phyloP scores from a whole-genome alignment of 176 grass and related monocot genomes.

The Carex pumila region DNA sequence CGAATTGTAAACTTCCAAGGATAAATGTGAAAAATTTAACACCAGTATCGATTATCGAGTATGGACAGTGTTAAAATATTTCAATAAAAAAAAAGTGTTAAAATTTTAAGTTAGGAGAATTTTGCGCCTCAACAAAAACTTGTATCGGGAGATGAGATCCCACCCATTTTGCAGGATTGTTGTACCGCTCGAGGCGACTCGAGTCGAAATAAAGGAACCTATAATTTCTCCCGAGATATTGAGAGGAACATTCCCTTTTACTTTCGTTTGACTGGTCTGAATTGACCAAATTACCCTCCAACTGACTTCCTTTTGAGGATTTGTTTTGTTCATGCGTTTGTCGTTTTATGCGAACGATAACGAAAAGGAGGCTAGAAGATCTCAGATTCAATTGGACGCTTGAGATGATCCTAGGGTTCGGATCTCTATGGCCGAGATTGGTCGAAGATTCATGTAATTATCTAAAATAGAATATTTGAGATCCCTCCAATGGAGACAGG shows the following conservation, averaged over 20 bases:
- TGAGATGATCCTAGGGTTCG: background rate
- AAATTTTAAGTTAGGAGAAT: slow-evolving; percentile 15
- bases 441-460: too few species aligned
- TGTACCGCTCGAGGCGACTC: slow-evolving; percentile 5
- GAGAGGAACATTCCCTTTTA: slow-evolving; percentile 10
- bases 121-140: slow-evolving; percentile 8
- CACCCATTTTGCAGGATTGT: slow-evolving; percentile 4
- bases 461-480: background rate
- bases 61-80: background rate
- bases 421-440: background rate
- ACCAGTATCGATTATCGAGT: background rate
- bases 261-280: background rate
- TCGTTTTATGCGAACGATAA: background rate
- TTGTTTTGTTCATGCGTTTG: slow-evolving; percentile 3
- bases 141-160: background rate
- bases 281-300: slow-evolving; percentile 15
- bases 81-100: too few species aligned
- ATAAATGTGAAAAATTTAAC: background rate
- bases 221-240: background rate
- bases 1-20: background rate
- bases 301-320: background rate
- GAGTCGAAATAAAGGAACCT: background rate
- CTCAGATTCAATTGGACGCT: slow-evolving; percentile 4
- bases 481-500: background rate
- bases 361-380: background rate